A percentile compares a stretch with the other conserved stretches of the same genome.
phyloP scores from a whole-genome alignment of 305 asterid species.

The Nicotiana rustica region DNA sequence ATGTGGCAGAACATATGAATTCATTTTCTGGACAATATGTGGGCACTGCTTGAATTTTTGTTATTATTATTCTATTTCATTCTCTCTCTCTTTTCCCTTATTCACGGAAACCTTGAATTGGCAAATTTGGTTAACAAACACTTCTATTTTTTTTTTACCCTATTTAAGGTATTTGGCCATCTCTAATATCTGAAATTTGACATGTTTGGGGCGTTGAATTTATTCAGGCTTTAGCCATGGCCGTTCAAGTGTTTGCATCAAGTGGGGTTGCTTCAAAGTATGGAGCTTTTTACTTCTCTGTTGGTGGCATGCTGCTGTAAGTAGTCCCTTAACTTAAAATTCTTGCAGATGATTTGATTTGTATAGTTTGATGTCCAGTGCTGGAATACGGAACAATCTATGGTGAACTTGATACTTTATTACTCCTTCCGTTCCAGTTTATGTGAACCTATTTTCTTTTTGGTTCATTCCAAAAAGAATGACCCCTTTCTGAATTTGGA shows the following conservation, averaged over 20 bases:
- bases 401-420: background rate
- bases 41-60: background rate
- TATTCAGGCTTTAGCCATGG: conserved; percentile 76
- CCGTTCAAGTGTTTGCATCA: conserved; percentile 80
- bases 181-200: conserved; percentile 21
- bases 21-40: background rate
- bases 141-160: background rate
- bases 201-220: conserved; percentile 19
- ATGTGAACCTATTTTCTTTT: too few species aligned
- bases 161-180: conserved; percentile 9
- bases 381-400: background rate
- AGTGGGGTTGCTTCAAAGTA: conserved; percentile 52
- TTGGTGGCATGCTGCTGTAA: conserved; percentile 89
- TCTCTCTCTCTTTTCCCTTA: background rate
- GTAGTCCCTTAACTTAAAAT: conserved; percentile 43
- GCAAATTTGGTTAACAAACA: conserved; percentile 11
- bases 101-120: background rate
- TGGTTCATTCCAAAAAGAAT: too few species aligned
- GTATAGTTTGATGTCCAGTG: conserved; percentile 11
- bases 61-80: background rate
- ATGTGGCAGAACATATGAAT: background rate
- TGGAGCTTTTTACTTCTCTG: conserved; percentile 60
- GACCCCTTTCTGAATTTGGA: too few species aligned
- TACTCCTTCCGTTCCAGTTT: too few species aligned
- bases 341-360: conserved; percentile 28